Conservation (phyloP, 2,329 filamentous ascomycete species). For the Colletotrichum coccodes region DNA sequence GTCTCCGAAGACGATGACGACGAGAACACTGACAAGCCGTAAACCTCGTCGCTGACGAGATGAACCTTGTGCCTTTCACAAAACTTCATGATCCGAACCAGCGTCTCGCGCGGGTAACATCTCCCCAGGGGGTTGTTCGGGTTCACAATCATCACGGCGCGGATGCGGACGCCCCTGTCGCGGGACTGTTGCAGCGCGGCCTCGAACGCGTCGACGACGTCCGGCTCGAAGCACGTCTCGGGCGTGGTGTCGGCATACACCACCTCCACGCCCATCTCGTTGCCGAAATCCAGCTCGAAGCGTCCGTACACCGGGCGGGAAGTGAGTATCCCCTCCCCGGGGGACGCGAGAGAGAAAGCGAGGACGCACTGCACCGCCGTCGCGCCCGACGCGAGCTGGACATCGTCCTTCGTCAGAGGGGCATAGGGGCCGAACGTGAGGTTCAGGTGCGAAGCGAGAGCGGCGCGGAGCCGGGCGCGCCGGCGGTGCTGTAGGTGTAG, state of each 20-base stretch:
- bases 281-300: constrained; percentile 59
- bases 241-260: constrained; percentile 57
- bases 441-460: constrained; percentile 49
- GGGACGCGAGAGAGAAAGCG: constrained; percentile 49
- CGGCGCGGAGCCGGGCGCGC: constrained; percentile 44
- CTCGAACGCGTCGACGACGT: constrained; percentile 57
- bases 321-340: constrained; percentile 50
- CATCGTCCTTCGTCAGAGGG: constrained; percentile 41
- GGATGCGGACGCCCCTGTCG: constrained; percentile 49
- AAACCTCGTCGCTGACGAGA: constrained; percentile 68
- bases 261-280: constrained; percentile 49
- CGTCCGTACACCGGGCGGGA: constrained; percentile 57
- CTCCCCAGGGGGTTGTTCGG: constrained; percentile 62
- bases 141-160: constrained; percentile 61
- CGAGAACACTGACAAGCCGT: constrained; percentile 61
- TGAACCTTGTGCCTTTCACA: constrained; percentile 62
- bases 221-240: constrained; percentile 54
- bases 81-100: constrained; percentile 57
- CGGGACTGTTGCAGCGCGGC: constrained; percentile 48
- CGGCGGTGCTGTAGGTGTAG: constrained; percentile 48
- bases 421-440: constrained; percentile 45
- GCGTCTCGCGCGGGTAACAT: constrained; percentile 55
- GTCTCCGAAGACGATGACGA: constrained; percentile 33
- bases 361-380: constrained; percentile 52
- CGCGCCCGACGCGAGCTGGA: constrained; percentile 47